Conservation (phyloP, 2,329 filamentous ascomycete genomes). For the Huntiella moniliformis region DNA sequence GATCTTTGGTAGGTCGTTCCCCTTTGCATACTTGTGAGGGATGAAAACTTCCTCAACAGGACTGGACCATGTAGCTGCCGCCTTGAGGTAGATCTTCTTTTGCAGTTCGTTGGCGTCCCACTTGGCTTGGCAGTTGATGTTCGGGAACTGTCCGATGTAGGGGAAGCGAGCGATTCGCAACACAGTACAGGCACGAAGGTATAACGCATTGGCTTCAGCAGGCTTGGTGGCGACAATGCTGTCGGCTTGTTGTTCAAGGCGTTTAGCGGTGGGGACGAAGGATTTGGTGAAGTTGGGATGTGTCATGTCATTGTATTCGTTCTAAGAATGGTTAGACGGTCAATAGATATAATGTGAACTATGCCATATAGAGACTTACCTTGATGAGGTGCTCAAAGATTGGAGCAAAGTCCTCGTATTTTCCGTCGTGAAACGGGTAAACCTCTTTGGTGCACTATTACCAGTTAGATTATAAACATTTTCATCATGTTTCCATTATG, state of each 20-base stretch:
- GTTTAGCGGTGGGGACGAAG: conserved; percentile 42
- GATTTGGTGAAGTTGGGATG: conserved; percentile 44
- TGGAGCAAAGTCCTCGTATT: conserved; percentile 48
- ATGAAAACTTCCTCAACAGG: conserved; percentile 44
- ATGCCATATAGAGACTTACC: conserved; percentile 18
- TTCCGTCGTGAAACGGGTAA: conserved; percentile 58
- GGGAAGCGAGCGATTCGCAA: conserved; percentile 59
- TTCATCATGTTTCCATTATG: background rate
- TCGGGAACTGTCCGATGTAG: conserved; percentile 25
- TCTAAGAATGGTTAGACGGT: conserved; percentile 15
- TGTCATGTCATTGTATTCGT: conserved; percentile 45
- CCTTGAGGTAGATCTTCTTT: conserved; percentile 44
- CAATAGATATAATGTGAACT: no score
- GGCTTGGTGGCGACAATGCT: conserved; percentile 29
- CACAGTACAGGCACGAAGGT: conserved; percentile 53
- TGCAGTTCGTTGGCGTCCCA: conserved; percentile 45
- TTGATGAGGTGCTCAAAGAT: conserved; percentile 45
- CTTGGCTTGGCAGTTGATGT: conserved; percentile 27
- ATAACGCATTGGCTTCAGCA: conserved; percentile 39
- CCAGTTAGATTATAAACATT: background rate
- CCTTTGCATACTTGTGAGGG: conserved; percentile 32
- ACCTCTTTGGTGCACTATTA: conserved; percentile 38
- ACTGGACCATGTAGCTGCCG: conserved; percentile 30
- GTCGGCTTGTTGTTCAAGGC: conserved; percentile 34
- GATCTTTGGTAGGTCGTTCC: conserved; percentile 34